Evolutionary conservation across 1,139 yeast genomes (phyloP).

Genomic region (Suhomyces yuchorum): DNA sequence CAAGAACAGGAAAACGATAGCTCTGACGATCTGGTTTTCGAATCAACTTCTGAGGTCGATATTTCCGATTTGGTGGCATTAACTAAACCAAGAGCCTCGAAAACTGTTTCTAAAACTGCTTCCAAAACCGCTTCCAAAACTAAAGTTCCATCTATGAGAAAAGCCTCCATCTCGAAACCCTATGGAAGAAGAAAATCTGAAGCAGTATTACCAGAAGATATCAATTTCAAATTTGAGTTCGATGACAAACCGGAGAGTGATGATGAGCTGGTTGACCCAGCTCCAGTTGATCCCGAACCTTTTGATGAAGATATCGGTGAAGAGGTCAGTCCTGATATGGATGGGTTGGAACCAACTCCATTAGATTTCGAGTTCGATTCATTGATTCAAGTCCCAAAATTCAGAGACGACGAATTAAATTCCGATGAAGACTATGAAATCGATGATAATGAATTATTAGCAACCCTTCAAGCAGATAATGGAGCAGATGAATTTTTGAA

Average conservation of each 20-base stretch:
- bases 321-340: conserved; percentile 39
- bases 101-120: conserved; percentile 4
- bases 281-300: conserved; percentile 9
- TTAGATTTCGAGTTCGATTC: conserved; percentile 43
- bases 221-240: conserved; percentile 61
- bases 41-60: conserved; percentile 15
- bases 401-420: conserved; percentile 53
- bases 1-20: conserved; percentile 7
- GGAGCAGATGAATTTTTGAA: conserved; percentile 41
- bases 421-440: conserved; percentile 73
- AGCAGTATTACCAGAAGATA: conserved; percentile 49
- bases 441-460: conserved; percentile 70
- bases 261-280: conserved; percentile 24
- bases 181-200: conserved; percentile 44
- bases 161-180: conserved; percentile 26
- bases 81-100: conserved; percentile 9
- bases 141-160: conserved; percentile 15
- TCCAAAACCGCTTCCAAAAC: conserved; percentile 5
- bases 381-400: conserved; percentile 50
- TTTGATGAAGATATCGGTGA: conserved; percentile 71
- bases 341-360: conserved; percentile 17
- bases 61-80: conserved; percentile 16
- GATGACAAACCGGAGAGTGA: conserved; percentile 32
- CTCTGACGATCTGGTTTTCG: conserved; percentile 12
- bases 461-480: conserved; percentile 62